These are phyloP conservation scores for Rhododendron williamsianum DNA, from an alignment of 148 eudicot genomes.

Conservation along the genomic window DNA sequence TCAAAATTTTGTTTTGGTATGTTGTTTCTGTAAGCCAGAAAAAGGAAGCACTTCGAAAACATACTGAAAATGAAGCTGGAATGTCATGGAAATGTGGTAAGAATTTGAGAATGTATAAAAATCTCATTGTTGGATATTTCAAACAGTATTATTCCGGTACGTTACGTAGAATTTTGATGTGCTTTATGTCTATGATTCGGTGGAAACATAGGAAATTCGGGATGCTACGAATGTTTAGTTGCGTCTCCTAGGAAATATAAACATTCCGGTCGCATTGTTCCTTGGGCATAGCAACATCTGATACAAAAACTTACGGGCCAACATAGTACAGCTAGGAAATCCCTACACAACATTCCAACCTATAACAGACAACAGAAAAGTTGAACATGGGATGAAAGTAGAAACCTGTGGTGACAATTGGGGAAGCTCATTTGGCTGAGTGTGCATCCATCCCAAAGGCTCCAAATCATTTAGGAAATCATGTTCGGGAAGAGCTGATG, in stretches of 20 bases:
- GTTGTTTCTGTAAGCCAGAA: neutral
- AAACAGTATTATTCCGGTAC: neutral
- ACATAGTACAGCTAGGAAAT: neutral
- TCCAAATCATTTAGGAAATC: constrained; percentile 91
- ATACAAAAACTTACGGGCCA: neutral
- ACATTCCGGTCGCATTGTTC: neutral
- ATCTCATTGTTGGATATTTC: neutral
- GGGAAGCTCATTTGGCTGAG: constrained; percentile 98
- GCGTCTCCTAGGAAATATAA: neutral
- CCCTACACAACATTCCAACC: neutral
- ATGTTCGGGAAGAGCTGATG: constrained; percentile 87
- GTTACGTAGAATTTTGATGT: neutral
- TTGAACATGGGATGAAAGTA: neutral
- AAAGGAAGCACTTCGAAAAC: neutral
- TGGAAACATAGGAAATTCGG: neutral
- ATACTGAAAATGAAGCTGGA: neutral
- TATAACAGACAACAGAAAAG: neutral
- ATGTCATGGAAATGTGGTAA: neutral
- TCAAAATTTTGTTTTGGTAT: neutral
- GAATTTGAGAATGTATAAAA: neutral
- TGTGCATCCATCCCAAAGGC: constrained; percentile 99
- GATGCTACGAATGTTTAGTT: neutral
- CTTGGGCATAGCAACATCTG: neutral
- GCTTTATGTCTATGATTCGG: neutral
- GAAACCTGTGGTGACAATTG: constrained; percentile 94